Conservation (phyloP, 2,329 filamentous ascomycete species). For the Penicillium sp. region DNA sequence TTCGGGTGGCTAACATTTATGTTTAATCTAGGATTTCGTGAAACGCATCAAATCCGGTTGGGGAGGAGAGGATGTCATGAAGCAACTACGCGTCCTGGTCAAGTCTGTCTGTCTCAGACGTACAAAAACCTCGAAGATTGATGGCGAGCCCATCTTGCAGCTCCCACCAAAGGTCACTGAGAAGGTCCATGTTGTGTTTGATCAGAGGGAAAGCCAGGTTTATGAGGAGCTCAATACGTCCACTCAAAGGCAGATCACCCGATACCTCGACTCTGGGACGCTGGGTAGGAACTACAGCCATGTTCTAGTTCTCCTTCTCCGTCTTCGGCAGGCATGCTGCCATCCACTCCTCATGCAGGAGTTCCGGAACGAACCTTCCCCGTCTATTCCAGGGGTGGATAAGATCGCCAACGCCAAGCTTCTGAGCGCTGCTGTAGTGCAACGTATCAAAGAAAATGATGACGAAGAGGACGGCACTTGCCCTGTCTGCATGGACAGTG, state of each 20-base stretch:
- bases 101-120: slow-evolving; percentile 79
- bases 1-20: neutral
- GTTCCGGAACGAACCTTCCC: slow-evolving; percentile 52
- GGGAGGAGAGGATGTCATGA: slow-evolving; percentile 57
- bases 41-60: slow-evolving; percentile 48
- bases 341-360: slow-evolving; percentile 71
- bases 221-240: slow-evolving; percentile 66
- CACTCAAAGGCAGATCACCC: slow-evolving; percentile 70
- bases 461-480: slow-evolving; percentile 62
- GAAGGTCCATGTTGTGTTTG: slow-evolving; percentile 63
- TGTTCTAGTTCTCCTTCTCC: slow-evolving; percentile 73
- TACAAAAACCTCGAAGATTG: slow-evolving; percentile 73
- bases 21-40: slow-evolving; percentile 46
- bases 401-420: slow-evolving; percentile 62
- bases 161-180: slow-evolving; percentile 65
- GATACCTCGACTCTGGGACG: slow-evolving; percentile 66
- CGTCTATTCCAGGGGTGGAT: slow-evolving; percentile 51
- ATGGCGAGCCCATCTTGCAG: slow-evolving; percentile 72
- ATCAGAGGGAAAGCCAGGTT: slow-evolving; percentile 60
- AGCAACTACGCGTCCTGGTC: slow-evolving; percentile 68
- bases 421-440: slow-evolving; percentile 59
- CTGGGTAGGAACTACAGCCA: slow-evolving; percentile 73
- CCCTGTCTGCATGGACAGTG: slow-evolving; percentile 75
- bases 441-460: slow-evolving; percentile 60
- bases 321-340: slow-evolving; percentile 77